A percentile compares a stretch with the other conserved stretches of the same genome.
These are phyloP conservation scores for Monilinia laxa DNA, from an alignment of 2,329 filamentous ascomycete genomes.

Conservation along the genomic window DNA sequence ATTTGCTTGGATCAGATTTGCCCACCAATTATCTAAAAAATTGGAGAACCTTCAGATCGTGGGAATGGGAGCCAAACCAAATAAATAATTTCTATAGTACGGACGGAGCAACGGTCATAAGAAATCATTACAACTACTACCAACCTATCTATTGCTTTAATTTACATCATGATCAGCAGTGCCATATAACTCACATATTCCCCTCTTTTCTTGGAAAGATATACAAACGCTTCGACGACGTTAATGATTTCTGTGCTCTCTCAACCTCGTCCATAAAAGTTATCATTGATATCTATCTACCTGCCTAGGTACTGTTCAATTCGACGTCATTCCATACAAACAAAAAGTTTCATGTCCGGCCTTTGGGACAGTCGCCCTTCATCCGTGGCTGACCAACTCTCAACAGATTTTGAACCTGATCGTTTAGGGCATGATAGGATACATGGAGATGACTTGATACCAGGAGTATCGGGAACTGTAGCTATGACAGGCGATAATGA, in stretches of 20 bases:
- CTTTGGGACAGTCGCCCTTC: slow-evolving; percentile 31
- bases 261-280: neutral
- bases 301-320: neutral
- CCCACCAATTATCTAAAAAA: too few species aligned
- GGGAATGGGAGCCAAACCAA: neutral
- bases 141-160: too few species aligned
- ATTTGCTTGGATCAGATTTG: slow-evolving; percentile 9
- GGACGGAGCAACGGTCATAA: too few species aligned
- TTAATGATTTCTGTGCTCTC: neutral
- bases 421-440: slow-evolving; percentile 36
- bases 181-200: neutral
- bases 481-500: slow-evolving; percentile 40
- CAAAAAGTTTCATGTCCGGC: slow-evolving; percentile 30
- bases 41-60: slow-evolving; percentile 13
- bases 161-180: neutral
- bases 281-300: neutral
- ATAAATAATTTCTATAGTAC: neutral
- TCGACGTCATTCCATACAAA: slow-evolving; percentile 21
- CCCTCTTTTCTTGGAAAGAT: neutral
- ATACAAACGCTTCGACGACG: neutral
- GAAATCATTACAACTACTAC: too few species aligned
- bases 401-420: slow-evolving; percentile 30
- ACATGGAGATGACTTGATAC: slow-evolving; percentile 36
- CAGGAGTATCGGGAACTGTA: slow-evolving; percentile 34
- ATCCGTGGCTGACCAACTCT: slow-evolving; percentile 27